Base-by-base conservation (phyloP, 2,329 filamentous ascomycete genomes). In the Scedosporium dehoogii region DNA sequence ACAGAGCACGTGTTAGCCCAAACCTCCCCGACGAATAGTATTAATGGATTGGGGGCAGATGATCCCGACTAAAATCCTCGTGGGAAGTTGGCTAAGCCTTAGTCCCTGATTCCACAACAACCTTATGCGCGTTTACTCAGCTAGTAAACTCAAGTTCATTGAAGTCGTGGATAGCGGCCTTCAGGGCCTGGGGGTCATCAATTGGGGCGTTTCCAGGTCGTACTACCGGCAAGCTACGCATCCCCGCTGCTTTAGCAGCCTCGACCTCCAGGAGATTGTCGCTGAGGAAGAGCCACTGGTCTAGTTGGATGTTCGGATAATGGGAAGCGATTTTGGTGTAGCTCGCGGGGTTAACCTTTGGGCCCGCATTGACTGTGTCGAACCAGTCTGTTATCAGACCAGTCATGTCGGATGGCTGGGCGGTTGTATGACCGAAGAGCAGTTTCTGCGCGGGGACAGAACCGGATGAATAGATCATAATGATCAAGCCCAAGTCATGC, bases 391-490 rank as follows among this genome's bases (percentile, higher is more conserved):
- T 78, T 63, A 91, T 81, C 62, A 84, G 72, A 1, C 75, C 75
- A 3, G 79, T 82, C 68, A 90, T 72, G 70, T 91, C 84, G n/a
- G 80, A 76, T 18, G 79, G 79, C 64, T 80, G 74, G 6, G 82
- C 79, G 65, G 83, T 77, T 51, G 84, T 86, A 70, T 92, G 85
- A 64, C 81, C 79, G 74, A 93, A 93, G 65, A 93, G 81, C 65
- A 93, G 78, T 75, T 91, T 90, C 78, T 94, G 90, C 14, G 90
- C 90, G 21, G 87, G 81, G 5, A 93, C 87, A 23, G 88, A 92
- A 38, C 90, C 90, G 12, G 88, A 92, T 3, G 88, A 92, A 76
- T 92, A 94, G 70, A 94, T 92, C 68, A 89, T 84, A 66, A 92
- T 80, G 64, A 78, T 78, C 65, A 84, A 76, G 27, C 81, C 81